Conservation (phyloP, 1,284 basidiomycete genomes). For the Afroboletus lepidellus region DNA sequence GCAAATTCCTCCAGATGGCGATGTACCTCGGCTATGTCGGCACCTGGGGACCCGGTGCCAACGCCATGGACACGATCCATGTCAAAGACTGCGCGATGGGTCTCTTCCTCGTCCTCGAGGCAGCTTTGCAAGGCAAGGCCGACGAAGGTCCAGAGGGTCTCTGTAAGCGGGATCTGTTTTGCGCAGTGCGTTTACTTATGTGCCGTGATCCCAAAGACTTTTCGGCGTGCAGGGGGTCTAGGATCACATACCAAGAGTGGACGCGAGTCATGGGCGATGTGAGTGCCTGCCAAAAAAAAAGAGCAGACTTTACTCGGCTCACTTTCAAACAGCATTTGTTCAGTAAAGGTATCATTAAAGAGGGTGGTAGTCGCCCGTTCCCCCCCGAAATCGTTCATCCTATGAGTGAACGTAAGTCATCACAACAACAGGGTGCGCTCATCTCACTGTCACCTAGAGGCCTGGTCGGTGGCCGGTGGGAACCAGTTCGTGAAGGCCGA, state of each 20-base stretch:
- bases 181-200: constrained; percentile 1
- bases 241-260: constrained; percentile 30
- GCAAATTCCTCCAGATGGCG: constrained; percentile 34
- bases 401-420: constrained; percentile 38
- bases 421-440: too few relatives aligned
- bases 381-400: constrained; percentile 34
- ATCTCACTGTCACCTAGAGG: constrained; percentile 28
- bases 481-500: constrained; percentile 37
- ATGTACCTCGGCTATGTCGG: constrained; percentile 35
- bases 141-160: constrained; percentile 41
- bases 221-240: constrained; percentile 20
- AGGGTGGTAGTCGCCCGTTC: constrained; percentile 36
- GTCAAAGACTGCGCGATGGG: constrained; percentile 39
- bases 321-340: constrained; percentile 34
- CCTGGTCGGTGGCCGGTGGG: constrained; percentile 40
- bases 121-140: constrained; percentile 38
- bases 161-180: constrained; percentile 25
- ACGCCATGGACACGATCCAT: constrained; percentile 39
- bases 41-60: constrained; percentile 42
- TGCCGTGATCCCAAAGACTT: constrained; percentile 24
- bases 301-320: not conserved
- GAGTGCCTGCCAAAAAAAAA: constrained; percentile 7
- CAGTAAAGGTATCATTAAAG: constrained; percentile 35
- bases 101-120: constrained; percentile 36
- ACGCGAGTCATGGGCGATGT: constrained; percentile 40